Conservation (phyloP, 73 alveolate species). For the Blepharisma stoltei region DNA sequence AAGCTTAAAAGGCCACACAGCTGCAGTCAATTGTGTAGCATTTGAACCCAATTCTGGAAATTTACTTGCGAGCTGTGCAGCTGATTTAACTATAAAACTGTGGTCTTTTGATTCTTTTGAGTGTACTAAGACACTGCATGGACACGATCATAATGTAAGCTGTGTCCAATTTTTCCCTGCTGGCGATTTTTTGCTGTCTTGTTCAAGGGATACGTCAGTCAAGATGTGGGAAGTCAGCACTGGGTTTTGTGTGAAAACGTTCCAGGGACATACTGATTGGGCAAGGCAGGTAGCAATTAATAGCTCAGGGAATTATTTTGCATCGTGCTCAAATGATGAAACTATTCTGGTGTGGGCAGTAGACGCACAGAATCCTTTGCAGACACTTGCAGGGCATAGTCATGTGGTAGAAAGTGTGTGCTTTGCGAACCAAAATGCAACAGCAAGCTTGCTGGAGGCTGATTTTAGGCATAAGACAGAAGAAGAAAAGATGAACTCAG, state of each 20-base stretch:
- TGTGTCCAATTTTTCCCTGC: constrained; percentile 72
- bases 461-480: constrained; percentile 41
- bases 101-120: constrained; percentile 79
- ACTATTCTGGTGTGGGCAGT: constrained; percentile 78
- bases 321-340: constrained; percentile 78
- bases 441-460: not conserved
- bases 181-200: constrained; percentile 76
- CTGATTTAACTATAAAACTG: constrained; percentile 80
- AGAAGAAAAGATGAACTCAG: constrained; percentile 39
- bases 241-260: constrained; percentile 81
- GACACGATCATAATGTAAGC: constrained; percentile 92
- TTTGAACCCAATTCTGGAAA: constrained; percentile 71
- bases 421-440: constrained; percentile 49
- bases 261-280: constrained; percentile 88
- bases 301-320: constrained; percentile 64
- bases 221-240: constrained; percentile 88
- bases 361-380: constrained; percentile 42
- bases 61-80: constrained; percentile 69
- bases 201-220: constrained; percentile 84
- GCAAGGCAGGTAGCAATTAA: constrained; percentile 69
- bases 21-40: constrained; percentile 72
- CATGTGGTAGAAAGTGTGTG: constrained; percentile 66
- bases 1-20: constrained; percentile 85
- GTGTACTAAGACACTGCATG: constrained; percentile 77
- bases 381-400: constrained; percentile 64